Percentiles rank a stretch among this genome's conserved stretches.
These are phyloP conservation scores for Scleroderma bovista DNA, from an alignment of 768 basidiomycete species.

Conservation along the genomic window DNA sequence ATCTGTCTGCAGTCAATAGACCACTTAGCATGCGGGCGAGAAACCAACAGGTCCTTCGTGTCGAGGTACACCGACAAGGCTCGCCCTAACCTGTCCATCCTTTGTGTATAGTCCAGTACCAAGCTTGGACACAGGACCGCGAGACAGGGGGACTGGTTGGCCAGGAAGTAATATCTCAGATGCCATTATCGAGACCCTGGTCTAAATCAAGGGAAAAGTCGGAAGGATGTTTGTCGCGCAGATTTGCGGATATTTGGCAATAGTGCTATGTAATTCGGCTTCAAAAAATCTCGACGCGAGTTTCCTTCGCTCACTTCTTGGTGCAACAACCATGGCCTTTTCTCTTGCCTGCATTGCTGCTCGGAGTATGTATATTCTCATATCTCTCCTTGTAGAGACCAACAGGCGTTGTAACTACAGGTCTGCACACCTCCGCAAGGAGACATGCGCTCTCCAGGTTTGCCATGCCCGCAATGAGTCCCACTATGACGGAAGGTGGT, in stretches of 20 bases:
- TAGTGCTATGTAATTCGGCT: constrained; percentile 22
- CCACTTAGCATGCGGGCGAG: constrained; percentile 19
- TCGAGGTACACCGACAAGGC: constrained; percentile 59
- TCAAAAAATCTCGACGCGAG: constrained; percentile 22
- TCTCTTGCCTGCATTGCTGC: constrained; percentile 59
- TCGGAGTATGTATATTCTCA: constrained; percentile 46
- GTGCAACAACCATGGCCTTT: constrained; percentile 45
- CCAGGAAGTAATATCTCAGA: constrained; percentile 58
- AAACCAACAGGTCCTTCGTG: constrained; percentile 64
- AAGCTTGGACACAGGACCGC: constrained; percentile 49
- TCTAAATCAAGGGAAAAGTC: constrained; percentile 8
- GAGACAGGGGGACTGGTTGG: constrained; percentile 61
- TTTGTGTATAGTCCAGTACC: constrained; percentile 64
- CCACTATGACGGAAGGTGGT: constrained; percentile 99
- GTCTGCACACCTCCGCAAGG: constrained; percentile 76
- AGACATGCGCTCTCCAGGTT: constrained; percentile 80
- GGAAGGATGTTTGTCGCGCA: constrained; percentile 14
- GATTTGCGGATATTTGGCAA: constrained; percentile 23
- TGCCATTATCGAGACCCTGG: constrained; percentile 19
- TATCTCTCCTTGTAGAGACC: constrained; percentile 1
- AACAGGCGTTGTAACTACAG: constrained; percentile 22
- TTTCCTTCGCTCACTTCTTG: constrained; percentile 18
- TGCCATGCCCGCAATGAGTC: constrained; percentile 98
- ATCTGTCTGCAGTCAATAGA: constrained; percentile 35
- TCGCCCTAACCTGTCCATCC: constrained; percentile 62